Evolutionary conservation across 2,329 filamentous ascomycete species (phyloP).

Genomic region (Neocucurbitaria cava): DNA sequence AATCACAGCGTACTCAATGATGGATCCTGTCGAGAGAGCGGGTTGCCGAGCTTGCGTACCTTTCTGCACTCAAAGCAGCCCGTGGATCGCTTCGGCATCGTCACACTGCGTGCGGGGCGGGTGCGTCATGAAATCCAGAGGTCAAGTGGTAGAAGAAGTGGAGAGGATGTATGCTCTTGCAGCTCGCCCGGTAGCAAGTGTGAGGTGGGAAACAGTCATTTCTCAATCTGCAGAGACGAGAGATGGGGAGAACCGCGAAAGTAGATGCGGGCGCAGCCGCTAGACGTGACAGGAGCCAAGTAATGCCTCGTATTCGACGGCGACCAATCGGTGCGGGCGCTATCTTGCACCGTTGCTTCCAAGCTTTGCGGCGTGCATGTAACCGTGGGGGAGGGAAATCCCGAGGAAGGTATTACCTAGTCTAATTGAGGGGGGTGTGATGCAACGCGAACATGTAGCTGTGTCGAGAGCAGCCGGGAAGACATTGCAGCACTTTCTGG

Average conservation of each 20-base stretch:
- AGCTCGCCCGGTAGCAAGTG: background rate
- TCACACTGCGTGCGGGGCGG: conserved; percentile 13
- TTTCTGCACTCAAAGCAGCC: conserved; percentile 49
- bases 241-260: conserved; percentile 1
- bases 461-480: background rate
- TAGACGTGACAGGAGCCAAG: conserved; percentile 17
- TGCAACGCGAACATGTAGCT: background rate
- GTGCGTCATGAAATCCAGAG: conserved; percentile 6
- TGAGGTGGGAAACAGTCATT: conserved; percentile 3
- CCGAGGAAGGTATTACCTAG: background rate
- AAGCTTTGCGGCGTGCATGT: conserved; percentile 7
- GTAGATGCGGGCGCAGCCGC: conserved; percentile 7
- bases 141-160: background rate
- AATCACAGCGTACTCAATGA: conserved; percentile 5
- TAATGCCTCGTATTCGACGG: conserved; percentile 13
- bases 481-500: too few species aligned
- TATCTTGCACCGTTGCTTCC: conserved; percentile 4
- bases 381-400: conserved; percentile 1
- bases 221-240: conserved; percentile 1
- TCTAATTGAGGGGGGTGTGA: background rate
- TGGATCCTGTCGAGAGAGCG: conserved; percentile 7
- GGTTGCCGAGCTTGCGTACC: conserved; percentile 19
- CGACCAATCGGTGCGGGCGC: conserved; percentile 8
- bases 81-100: conserved; percentile 46
- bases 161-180: background rate